Base-by-base conservation (phyloP, 2,329 filamentous ascomycete genomes). In the Colletotrichum musicola region DNA sequence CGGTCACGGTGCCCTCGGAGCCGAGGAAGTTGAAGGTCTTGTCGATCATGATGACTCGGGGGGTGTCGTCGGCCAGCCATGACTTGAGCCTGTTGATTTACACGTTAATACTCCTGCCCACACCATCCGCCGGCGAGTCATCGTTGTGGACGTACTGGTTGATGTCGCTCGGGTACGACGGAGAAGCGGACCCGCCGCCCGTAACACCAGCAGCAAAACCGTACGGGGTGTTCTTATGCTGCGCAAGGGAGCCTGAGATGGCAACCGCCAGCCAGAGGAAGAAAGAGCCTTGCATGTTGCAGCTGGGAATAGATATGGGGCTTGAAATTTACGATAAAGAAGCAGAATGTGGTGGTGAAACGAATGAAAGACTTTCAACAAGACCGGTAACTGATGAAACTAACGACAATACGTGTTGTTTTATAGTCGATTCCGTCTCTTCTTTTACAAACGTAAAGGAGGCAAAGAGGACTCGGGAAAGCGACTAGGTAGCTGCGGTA, bases 41-140 rank as follows among this genome's bases (percentile, higher is more conserved):
- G 50, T 79, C 74, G 27, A 81, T 65, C 27, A 80, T 73, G 51
- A 81, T 80, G 27, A 80, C 78, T 3, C 77, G 77, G 10, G 79
- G 69, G 64, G 74, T 68, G 25, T 71, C 71, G 44, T 78, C 76
- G 5, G 71, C 74, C 40, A 79, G 73, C 66, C 75, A 78, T 25
- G 53, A 63, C 46, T 65, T 72, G 44, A 78, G 68, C 68, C 58
- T 67, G 16, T 10, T 14, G 9, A 20, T n/a, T 22, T 10, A 20
- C 13, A 13, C 7, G 35, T 58, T 14, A 58, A 13, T 10, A 35
- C 30, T 10, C 22, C 22, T 25, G 22, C 22, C 30, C 30, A 35
- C 7, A 10, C 10, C 7, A 35, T 35, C 30, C 30, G 30, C 30
- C 7, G 30, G 30, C 30, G 30, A 35, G 54, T 5, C 57, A 42